A percentile compares a stretch with the other conserved stretches of the same genome.
These are phyloP conservation scores for Myxozyma mucilagina DNA, from an alignment of 805 yeast species.

Conservation along the genomic window DNA sequence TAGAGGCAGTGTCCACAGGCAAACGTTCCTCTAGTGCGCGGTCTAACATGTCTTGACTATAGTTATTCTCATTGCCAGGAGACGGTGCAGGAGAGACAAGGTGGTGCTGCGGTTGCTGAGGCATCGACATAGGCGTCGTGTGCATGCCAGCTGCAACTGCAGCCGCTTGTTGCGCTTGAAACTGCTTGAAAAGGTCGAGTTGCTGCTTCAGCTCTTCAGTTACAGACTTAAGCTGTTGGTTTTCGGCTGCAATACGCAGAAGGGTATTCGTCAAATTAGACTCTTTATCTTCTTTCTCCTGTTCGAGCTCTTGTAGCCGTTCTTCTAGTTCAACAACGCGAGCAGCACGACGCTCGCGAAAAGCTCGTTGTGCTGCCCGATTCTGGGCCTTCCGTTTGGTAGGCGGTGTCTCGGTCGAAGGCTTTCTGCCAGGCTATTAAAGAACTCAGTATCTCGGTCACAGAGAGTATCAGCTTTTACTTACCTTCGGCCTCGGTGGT, in stretches of 20 bases:
- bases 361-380: conserved; percentile 91
- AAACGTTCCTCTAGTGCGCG: conserved; percentile 30
- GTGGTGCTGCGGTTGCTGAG: conserved; percentile 37
- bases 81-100: conserved; percentile 58
- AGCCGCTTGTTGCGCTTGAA: conserved; percentile 31
- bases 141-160: conserved; percentile 11
- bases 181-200: conserved; percentile 27
- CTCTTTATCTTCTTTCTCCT: conserved; percentile 55
- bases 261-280: conserved; percentile 23
- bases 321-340: conserved; percentile 76
- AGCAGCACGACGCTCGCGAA: conserved; percentile 82
- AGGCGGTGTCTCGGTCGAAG: conserved; percentile 75
- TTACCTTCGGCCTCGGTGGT: conserved; percentile 73
- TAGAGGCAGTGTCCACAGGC: conserved; percentile 20
- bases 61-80: conserved; percentile 39
- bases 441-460: not conserved
- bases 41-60: conserved; percentile 28
- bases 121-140: not conserved
- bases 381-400: conserved; percentile 86
- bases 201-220: conserved; percentile 32
- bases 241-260: conserved; percentile 39
- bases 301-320: conserved; percentile 64
- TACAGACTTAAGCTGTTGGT: conserved; percentile 38
- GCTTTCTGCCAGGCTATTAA: conserved; percentile 50
- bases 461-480: not conserved